A percentile compares a stretch with the other conserved stretches of the same genome.
These are phyloP conservation scores for Clathrospora elynae DNA, from an alignment of 2,329 filamentous ascomycete genomes.

Conservation along the genomic window DNA sequence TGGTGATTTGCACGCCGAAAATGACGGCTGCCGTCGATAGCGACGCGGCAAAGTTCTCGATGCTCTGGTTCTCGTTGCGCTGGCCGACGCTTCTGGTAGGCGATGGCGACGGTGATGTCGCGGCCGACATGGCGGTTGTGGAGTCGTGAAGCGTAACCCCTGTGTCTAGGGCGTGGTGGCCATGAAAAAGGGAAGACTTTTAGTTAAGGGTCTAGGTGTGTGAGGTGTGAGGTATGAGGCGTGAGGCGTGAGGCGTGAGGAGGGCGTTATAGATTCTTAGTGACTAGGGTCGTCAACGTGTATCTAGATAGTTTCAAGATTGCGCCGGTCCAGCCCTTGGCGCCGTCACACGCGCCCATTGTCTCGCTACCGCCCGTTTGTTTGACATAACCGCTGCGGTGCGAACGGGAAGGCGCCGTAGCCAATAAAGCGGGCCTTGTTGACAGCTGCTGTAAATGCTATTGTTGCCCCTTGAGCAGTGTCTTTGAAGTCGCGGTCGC, in stretches of 20 bases:
- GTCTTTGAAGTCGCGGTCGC: background rate
- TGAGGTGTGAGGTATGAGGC: too few species aligned
- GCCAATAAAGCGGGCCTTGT: too few species aligned
- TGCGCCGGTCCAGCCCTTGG: constrained; percentile 12
- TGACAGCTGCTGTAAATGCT: background rate
- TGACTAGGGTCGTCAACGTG: constrained; percentile 15
- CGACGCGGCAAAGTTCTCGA: constrained; percentile 47
- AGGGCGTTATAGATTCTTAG: constrained; percentile 11
- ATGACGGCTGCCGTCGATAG: constrained; percentile 44
- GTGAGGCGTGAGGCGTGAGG: too few species aligned
- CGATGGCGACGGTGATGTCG: constrained; percentile 8
- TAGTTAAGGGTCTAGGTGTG: too few species aligned
- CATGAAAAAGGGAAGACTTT: constrained; percentile 13
- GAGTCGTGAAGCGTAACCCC: constrained; percentile 9
- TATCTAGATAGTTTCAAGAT: constrained; percentile 23
- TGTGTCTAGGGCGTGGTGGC: constrained; percentile 12
- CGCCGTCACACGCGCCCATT: constrained; percentile 17
- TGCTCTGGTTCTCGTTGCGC: constrained; percentile 38
- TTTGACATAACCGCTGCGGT: constrained; percentile 12
- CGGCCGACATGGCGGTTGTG: constrained; percentile 2
- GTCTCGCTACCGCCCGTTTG: constrained; percentile 14
- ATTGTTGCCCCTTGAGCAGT: background rate
- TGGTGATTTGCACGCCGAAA: constrained; percentile 43
- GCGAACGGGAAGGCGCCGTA: too few species aligned
- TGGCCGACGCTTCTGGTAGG: constrained; percentile 13